Percentiles rank a stretch among this genome's conserved stretches.
phyloP scores from a whole-genome alignment of 805 yeast species.

The Blastobotrys attinorum region DNA sequence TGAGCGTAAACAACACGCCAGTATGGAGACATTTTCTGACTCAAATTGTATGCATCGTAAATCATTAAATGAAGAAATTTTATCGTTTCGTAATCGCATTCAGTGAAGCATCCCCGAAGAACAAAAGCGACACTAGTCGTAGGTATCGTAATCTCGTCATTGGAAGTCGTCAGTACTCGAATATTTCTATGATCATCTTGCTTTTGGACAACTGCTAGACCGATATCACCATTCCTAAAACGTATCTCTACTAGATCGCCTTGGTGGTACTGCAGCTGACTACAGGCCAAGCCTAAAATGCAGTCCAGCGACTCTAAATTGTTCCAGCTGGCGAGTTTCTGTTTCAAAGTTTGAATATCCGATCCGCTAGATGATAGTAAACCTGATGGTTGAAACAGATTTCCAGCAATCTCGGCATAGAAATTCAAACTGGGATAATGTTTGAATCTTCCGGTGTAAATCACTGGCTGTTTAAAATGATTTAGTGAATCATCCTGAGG shows the following conservation, averaged over 20 bases:
- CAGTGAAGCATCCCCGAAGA: not conserved
- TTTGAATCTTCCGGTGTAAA: not conserved
- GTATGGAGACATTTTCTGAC: not conserved
- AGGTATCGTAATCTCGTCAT: no score
- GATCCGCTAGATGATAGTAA: no score
- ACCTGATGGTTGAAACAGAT: not conserved
- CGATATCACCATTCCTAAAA: not conserved
- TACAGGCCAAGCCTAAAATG: not conserved
- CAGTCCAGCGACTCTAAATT: no score
- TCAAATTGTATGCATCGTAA: not conserved
- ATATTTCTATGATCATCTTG: no score
- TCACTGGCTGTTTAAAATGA: no score
- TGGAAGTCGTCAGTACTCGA: no score
- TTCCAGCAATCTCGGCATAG: not conserved
- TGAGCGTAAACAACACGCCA: slow-evolving; percentile 1
- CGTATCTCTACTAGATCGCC: not conserved
- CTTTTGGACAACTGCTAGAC: not conserved
- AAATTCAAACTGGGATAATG: not conserved
- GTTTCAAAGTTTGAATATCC: not conserved
- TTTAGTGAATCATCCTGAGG: no score
- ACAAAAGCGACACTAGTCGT: not conserved
- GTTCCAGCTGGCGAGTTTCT: no score
- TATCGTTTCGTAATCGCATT: no score
- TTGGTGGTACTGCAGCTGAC: not conserved
- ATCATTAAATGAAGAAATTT: no score